Evolutionary conservation across 1,139 yeast species (phyloP).

Genomic region (Zygotorulaspora mrakii): DNA sequence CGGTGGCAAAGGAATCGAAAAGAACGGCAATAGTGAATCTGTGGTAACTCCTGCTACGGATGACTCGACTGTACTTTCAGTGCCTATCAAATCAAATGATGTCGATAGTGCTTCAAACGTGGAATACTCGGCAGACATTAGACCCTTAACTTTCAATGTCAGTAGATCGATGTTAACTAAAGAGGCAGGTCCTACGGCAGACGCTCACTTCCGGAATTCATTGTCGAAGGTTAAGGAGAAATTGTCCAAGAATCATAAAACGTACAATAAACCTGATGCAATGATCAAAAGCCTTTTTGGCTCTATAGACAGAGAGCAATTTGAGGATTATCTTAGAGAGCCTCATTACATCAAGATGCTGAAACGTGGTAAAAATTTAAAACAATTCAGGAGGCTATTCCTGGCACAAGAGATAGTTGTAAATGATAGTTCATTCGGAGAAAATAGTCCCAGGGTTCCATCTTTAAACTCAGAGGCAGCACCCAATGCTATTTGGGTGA

Average conservation of each 20-base stretch:
- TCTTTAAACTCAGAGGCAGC: conserved; percentile 5
- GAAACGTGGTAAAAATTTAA: conserved; percentile 45
- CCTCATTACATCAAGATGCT: conserved; percentile 55
- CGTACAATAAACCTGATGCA: conserved; percentile 4
- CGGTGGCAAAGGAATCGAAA: background rate
- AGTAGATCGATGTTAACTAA: conserved; percentile 4
- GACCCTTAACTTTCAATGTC: conserved; percentile 29
- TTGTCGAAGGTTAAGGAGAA: conserved; percentile 13
- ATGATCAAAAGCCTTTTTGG: conserved; percentile 16
- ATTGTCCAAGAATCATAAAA: conserved; percentile 8
- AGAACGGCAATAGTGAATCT: background rate
- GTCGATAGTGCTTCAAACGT: conserved; percentile 11
- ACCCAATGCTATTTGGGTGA: conserved; percentile 56
- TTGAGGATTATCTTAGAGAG: conserved; percentile 41
- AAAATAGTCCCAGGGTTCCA: conserved; percentile 9
- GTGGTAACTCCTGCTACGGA: background rate
- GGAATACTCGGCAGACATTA: conserved; percentile 28
- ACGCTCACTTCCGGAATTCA: conserved; percentile 8
- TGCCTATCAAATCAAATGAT: background rate
- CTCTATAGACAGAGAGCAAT: conserved; percentile 35
- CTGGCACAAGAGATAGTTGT: conserved; percentile 72
- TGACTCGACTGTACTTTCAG: conserved; percentile 5
- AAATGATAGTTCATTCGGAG: conserved; percentile 13
- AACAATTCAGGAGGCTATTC: conserved; percentile 54
- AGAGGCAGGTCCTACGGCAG: conserved; percentile 5